Evolutionary conservation across 257 asterid genomes (phyloP).

Genomic region (Voacanga thouarsii): DNA sequence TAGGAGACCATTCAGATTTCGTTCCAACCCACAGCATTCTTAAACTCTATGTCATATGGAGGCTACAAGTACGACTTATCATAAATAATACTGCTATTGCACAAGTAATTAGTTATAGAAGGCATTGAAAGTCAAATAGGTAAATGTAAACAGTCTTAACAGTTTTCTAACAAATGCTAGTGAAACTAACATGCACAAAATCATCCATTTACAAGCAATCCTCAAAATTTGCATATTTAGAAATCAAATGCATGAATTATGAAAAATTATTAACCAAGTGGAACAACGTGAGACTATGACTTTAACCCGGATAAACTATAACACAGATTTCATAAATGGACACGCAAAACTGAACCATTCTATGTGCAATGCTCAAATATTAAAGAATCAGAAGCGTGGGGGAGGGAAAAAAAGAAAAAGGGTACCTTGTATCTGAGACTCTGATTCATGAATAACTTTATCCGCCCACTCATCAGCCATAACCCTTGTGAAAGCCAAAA

Average conservation of each 20-base stretch:
- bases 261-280: neutral
- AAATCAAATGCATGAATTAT: neutral
- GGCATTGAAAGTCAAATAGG: neutral
- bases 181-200: neutral
- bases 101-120: neutral
- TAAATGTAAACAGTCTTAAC: no score
- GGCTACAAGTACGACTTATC: neutral
- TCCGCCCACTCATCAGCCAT: conserved; percentile 78
- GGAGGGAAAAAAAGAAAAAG: neutral
- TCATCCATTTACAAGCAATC: neutral
- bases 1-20: neutral
- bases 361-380: neutral
- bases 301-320: neutral
- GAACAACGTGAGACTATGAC: neutral
- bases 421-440: conserved; percentile 62
- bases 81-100: neutral
- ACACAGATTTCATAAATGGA: neutral
- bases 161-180: no score
- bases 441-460: conserved; percentile 48
- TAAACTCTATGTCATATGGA: neutral
- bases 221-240: neutral
- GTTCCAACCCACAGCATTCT: neutral
- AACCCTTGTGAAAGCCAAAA: conserved; percentile 49
- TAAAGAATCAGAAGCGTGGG: conserved; percentile 9
- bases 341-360: neutral